A percentile compares a stretch with the other conserved stretches of the same genome.
These are phyloP conservation scores for Penicillium arizonense DNA, from an alignment of 495 filamentous ascomycete species.

Conservation along the genomic window DNA sequence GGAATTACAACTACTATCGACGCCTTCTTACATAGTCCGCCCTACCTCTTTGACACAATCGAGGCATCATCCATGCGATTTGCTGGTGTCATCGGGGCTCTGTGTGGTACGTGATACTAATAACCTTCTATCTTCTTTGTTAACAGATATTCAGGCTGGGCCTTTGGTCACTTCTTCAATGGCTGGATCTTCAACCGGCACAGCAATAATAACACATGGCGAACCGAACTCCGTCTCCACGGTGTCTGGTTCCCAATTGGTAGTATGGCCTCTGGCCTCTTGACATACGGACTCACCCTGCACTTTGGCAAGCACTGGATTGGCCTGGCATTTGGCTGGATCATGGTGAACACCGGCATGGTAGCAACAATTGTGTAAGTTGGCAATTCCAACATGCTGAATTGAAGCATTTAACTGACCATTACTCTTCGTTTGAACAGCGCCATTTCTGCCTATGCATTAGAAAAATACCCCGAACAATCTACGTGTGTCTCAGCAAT, in stretches of 20 bases:
- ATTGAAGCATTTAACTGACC: not conserved
- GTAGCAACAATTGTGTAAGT: conserved; percentile 37
- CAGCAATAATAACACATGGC: conserved; percentile 18
- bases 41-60: conserved; percentile 37
- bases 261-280: conserved; percentile 29
- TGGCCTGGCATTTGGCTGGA: conserved; percentile 39
- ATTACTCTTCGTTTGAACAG: conserved; percentile 8
- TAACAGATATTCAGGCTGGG: conserved; percentile 21
- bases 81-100: conserved; percentile 35
- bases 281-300: conserved; percentile 37
- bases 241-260: conserved; percentile 36
- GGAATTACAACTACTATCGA: conserved; percentile 41
- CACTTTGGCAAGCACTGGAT: conserved; percentile 38
- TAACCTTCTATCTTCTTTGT: not conserved
- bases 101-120: conserved; percentile 23
- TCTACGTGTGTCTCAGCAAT: conserved; percentile 41
- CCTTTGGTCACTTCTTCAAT: conserved; percentile 37
- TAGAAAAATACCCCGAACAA: conserved; percentile 45
- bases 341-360: conserved; percentile 40
- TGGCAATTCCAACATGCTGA: not conserved
- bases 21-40: conserved; percentile 34
- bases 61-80: conserved; percentile 39
- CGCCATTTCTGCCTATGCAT: conserved; percentile 36
- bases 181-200: conserved; percentile 33
- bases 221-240: conserved; percentile 34